These are phyloP conservation scores for Cordyceps sp. DNA, from an alignment of 2,329 filamentous ascomycete genomes.

Conservation along the genomic window DNA sequence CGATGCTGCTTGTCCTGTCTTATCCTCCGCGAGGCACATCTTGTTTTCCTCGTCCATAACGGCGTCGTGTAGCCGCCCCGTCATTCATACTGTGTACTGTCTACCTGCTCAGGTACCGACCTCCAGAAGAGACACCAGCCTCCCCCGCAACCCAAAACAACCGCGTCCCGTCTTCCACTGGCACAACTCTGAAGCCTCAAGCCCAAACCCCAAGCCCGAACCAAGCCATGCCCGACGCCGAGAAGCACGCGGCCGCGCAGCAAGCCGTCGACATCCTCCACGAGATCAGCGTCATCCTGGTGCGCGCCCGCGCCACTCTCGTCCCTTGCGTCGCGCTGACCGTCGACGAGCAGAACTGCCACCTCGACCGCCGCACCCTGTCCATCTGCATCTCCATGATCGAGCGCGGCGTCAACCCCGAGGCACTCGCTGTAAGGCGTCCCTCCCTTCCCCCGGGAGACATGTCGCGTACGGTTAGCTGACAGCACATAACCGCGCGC, in stretches of 20 bases:
- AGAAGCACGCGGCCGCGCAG: slow-evolving; percentile 61
- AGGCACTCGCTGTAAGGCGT: slow-evolving; percentile 68
- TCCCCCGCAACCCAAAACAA: not conserved
- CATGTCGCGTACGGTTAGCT: too few relatives aligned
- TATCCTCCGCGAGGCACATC: too few relatives aligned
- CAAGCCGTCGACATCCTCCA: slow-evolving; percentile 72
- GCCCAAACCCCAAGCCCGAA: slow-evolving; percentile 1
- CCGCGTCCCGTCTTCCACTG: not conserved
- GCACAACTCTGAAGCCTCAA: too few relatives aligned
- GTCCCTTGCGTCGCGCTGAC: not conserved
- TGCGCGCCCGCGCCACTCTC: slow-evolving; percentile 16
- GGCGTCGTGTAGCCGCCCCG: too few relatives aligned
- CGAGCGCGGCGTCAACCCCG: slow-evolving; percentile 92
- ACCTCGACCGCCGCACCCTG: slow-evolving; percentile 76
- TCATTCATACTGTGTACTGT: too few relatives aligned
- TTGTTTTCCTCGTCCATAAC: too few relatives aligned
- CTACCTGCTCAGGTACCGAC: too few relatives aligned
- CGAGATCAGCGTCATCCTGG: slow-evolving; percentile 78
- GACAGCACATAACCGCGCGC: not conserved
- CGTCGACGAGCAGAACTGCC: slow-evolving; percentile 57
- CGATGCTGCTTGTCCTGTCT: too few relatives aligned
- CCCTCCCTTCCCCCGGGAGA: not conserved
- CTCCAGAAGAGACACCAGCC: not conserved
- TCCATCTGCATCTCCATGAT: slow-evolving; percentile 95
- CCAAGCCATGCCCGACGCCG: slow-evolving; percentile 21